phyloP scores from a whole-genome alignment of 1,284 basidiomycete species.

The Calocybe gambosa region DNA sequence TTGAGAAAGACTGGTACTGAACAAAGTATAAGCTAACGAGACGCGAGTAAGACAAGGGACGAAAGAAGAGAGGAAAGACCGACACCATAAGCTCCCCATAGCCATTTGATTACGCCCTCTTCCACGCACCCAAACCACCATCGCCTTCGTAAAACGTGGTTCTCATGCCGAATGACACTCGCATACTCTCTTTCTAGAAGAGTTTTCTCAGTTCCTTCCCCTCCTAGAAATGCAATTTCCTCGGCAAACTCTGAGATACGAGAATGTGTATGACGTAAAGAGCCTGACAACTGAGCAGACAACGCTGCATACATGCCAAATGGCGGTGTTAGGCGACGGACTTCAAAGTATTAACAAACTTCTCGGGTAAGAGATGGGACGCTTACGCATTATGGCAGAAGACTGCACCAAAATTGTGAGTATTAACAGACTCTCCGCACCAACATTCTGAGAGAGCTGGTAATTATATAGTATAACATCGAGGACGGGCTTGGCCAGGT shows the following conservation, averaged over 20 bases:
- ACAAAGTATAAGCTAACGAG: constrained; percentile 73
- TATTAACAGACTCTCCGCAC: constrained; percentile 86
- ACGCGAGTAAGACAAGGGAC: background rate
- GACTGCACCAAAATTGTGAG: constrained; percentile 83
- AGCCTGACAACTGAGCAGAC: constrained; percentile 83
- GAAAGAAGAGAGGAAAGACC: constrained; percentile 19
- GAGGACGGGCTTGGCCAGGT: constrained; percentile 88
- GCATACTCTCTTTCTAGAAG: constrained; percentile 91
- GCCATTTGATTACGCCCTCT: constrained; percentile 96
- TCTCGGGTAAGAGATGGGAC: constrained; percentile 1
- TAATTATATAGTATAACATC: constrained; percentile 97
- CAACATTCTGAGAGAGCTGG: constrained; percentile 90
- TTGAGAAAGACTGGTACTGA: constrained; percentile 93
- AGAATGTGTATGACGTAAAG: constrained; percentile 88
- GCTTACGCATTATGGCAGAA: constrained; percentile 71
- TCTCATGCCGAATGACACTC: constrained; percentile 84
- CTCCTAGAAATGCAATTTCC: constrained; percentile 91
- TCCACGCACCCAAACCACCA: constrained; percentile 92
- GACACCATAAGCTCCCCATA: constrained; percentile 93
- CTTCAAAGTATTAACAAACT: constrained; percentile 30
- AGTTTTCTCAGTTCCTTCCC: constrained; percentile 89
- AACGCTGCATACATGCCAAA: constrained; percentile 88
- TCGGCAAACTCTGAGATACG: constrained; percentile 92
- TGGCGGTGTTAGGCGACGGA: constrained; percentile 85
- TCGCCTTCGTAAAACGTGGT: constrained; percentile 72